A percentile compares a stretch with the other conserved stretches of the same genome.
Conservation (phyloP, 2,329 filamentous ascomycete species). For the Aspergillus sp. region DNA sequence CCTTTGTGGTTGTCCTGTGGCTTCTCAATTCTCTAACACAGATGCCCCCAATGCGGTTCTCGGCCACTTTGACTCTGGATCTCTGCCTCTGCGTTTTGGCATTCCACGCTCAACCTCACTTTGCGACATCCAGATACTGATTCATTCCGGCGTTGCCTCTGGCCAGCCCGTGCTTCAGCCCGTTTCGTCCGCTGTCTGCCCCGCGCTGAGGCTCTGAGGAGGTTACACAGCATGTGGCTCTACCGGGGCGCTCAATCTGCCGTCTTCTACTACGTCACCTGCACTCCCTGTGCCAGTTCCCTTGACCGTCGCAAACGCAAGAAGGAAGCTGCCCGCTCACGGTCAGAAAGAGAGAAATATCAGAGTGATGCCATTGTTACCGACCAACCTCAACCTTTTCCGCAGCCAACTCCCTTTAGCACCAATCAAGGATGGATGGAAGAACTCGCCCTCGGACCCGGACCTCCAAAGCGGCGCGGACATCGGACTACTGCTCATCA, state of each 20-base stretch:
- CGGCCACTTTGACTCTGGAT: constrained; percentile 29
- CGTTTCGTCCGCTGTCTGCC: constrained; percentile 11
- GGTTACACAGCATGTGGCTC: constrained; percentile 47
- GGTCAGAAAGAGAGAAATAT: constrained; percentile 68
- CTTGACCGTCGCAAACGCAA: constrained; percentile 71
- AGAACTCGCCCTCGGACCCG: constrained; percentile 82
- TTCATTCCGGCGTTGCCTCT: constrained; percentile 3
- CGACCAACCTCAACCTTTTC: constrained; percentile 74
- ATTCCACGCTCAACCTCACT: constrained; percentile 28
- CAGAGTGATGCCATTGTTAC: constrained; percentile 60
- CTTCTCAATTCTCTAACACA: constrained; percentile 17
- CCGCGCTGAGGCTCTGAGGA: constrained; percentile 8
- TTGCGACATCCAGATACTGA: constrained; percentile 20
- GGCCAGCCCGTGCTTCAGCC: constrained; percentile 4
- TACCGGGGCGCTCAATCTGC: constrained; percentile 55
- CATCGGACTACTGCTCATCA: constrained; percentile 43
- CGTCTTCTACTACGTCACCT: constrained; percentile 55
- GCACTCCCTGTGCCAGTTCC: constrained; percentile 68
- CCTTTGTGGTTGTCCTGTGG: background rate
- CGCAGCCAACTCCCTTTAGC: constrained; percentile 76
- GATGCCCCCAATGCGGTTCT: constrained; percentile 43
- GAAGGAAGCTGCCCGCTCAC: constrained; percentile 70
- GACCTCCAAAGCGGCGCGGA: constrained; percentile 65
- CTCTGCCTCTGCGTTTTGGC: constrained; percentile 29
- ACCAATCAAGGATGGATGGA: constrained; percentile 89